A percentile compares a stretch with the other conserved stretches of the same genome.
These are phyloP conservation scores for Poterioochromonas sp. DNA, from an alignment of 352 stramenopile species.

Conservation along the genomic window DNA sequence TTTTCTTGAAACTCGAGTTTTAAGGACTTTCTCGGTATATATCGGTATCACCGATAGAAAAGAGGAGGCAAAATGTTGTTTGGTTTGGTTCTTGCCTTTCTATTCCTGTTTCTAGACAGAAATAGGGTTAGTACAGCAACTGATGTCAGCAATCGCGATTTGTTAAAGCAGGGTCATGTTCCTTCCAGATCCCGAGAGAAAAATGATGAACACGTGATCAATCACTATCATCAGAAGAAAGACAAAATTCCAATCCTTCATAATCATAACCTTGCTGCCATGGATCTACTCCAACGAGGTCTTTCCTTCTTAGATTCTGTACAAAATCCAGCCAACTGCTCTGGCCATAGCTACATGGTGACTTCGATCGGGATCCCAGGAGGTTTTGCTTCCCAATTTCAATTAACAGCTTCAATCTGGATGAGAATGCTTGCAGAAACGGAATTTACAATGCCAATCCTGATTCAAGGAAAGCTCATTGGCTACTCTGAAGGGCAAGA, in stretches of 20 bases:
- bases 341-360: neutral
- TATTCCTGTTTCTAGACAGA: neutral
- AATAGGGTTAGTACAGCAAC: no score
- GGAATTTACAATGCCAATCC: neutral
- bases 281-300: neutral
- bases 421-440: neutral
- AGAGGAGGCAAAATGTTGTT: no score
- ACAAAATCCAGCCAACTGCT: neutral
- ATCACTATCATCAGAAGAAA: no score
- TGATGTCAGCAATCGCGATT: no score
- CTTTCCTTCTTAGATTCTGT: neutral
- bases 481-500: slow-evolving; percentile 18
- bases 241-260: neutral
- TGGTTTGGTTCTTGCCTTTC: neutral
- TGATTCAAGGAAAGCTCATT: neutral
- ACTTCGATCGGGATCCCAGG: neutral
- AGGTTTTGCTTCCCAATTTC: slow-evolving; percentile 17
- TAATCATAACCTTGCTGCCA: neutral
- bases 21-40: no score
- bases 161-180: no score
- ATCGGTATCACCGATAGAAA: no score
- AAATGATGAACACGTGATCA: no score
- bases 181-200: no score
- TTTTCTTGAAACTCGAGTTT: no score
- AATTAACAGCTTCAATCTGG: neutral